Evolutionary conservation across 768 basidiomycete species (phyloP).

Genomic region (Pilatotrama ljubarskyi): DNA sequence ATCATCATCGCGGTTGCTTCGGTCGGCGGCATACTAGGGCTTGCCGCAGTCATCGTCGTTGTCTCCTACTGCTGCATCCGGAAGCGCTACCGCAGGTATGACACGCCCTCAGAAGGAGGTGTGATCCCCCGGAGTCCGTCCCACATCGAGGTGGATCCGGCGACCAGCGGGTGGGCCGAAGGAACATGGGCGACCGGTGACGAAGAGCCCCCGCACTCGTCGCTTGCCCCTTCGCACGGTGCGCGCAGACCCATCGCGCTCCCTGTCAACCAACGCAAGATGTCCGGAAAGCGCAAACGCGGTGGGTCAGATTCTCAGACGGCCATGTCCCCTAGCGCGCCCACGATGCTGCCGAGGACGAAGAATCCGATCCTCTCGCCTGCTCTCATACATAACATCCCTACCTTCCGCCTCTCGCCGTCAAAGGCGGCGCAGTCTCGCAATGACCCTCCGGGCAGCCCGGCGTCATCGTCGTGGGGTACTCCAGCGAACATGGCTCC

Average conservation of each 20-base stretch:
- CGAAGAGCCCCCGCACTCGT: neutral
- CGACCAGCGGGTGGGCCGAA: conserved; percentile 17
- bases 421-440: conserved; percentile 1
- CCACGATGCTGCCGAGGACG: neutral
- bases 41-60: neutral
- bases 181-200: conserved; percentile 13
- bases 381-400: neutral
- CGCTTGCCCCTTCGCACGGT: neutral
- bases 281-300: conserved; percentile 9
- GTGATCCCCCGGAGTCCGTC: conserved; percentile 8
- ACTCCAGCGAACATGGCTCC: conserved; percentile 12
- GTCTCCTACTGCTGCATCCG: conserved; percentile 11
- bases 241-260: neutral
- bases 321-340: neutral
- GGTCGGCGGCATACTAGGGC: conserved; percentile 2
- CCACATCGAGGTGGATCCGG: conserved; percentile 15
- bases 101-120: neutral
- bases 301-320: neutral
- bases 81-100: neutral
- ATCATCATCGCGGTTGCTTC: conserved; percentile 19
- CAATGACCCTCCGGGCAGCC: conserved; percentile 9
- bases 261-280: neutral
- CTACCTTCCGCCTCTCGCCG: conserved; percentile 5
- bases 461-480: conserved; percentile 15
- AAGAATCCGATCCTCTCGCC: neutral